Evolutionary conservation across 2,329 filamentous ascomycete species (phyloP), one percentile per base, ranked within the genome.

Genomic region (Cercospora citrullina): DNA sequence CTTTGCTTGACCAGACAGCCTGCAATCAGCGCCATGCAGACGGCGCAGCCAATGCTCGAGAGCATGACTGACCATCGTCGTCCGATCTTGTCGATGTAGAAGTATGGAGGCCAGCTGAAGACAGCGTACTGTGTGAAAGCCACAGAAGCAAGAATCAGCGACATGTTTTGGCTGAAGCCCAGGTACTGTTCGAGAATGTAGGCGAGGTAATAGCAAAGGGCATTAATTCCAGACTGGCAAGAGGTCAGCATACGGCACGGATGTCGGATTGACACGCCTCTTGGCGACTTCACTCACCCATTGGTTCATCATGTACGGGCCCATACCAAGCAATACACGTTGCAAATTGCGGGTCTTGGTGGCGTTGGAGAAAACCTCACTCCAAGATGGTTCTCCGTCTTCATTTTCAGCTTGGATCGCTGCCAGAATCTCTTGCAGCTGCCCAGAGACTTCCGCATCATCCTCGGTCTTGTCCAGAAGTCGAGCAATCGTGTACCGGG

Each of bases 361-460:
- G 5, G 71, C 72, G 39, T 79, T 79, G 69, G 72, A 78, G 65
- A 80, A 79, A 58, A 79, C 76, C 62, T 80, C 78, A 9, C 62
- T 66, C 78, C 78, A 80, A 8, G 74, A 72, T 21, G 78, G 75
- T 61, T 79, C 78, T 23, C 74, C 75, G 10, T 74, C 73, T 21
- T 71, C 69, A 58, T 71, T 72, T 60, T 80, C 76, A 26, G 75
- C 73, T 7, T 69, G 72, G 30, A 79, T 76, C 21, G 71, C 72
- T n/a, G 76, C 77, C 16, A 79, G 63, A 45, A 79, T 79, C 58
- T 79, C 77, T 31, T 79, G 75, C 21, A 80, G 75, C 67, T 80
- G 78, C 9, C 74, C 78, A 45, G 74, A 73, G 42, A 79, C 77
- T 64, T 77, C 75, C 7, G 72, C 67, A 21, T 79, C 74, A 5